Evolutionary conservation across 768 basidiomycete species (phyloP), one percentile per base, ranked within the genome.

Genomic region (Suillus sp.): DNA sequence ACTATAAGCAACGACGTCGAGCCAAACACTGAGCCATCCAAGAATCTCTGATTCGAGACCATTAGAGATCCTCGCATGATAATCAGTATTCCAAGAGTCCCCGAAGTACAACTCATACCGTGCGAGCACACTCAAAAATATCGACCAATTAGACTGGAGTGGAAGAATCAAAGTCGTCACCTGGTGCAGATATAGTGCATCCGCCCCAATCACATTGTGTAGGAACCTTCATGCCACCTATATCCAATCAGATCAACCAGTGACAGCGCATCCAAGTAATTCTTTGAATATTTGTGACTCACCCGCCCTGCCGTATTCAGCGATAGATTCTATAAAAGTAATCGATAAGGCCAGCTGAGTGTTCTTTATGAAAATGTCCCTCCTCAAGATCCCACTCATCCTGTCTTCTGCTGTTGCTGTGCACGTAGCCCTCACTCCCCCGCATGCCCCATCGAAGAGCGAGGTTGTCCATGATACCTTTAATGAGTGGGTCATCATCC

Each of bases 401-500:
- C 61, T 81, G 20, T 69, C 78, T 25, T 78, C 80, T 45, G 78
- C 79, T 71, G 62, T 78, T 47, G 79, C 77, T 20, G 62, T 83
- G 2, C 80, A 81, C 18, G 69, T 76, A 27, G 75, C 80, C 18
- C 70, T 76, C 14, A 84, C 83, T 1, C 79, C 83, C 60, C 83
- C 83, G 11, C 71, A 80, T 40, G 78, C 79, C 20, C 80, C 81
- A 8, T 76, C 81, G 4, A 60, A 67, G 10, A 64, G 65, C 48
- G 72, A 74, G 27, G 78, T 81, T 59, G 70, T 64, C 16, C 8
- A 53, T 47, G 45, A 37, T 25, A 59, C 27, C 14, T 40, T 59
- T 2, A 56, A 61, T 58, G 61, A 61, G 20, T 56, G 61, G 54
- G 3, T 61, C 22, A 35, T 61, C 37, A 61, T 40, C 11, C 54